Conservation (phyloP, 1,139 yeast genomes). For the Kodamaea sp. region DNA sequence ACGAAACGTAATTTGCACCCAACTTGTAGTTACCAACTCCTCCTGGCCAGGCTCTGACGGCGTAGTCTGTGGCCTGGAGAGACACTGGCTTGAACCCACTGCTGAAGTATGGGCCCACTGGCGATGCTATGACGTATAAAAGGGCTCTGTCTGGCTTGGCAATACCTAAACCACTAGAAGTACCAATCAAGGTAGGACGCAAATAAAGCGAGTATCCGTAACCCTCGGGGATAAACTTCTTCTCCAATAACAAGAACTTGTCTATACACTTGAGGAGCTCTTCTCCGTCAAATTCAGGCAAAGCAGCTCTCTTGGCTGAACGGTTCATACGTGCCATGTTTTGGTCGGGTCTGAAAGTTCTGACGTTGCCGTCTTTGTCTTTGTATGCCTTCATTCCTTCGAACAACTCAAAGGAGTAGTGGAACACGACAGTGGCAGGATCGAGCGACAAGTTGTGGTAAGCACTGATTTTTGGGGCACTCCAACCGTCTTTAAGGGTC, state of each 20-base stretch:
- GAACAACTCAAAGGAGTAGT: slow-evolving; percentile 91
- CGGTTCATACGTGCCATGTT: slow-evolving; percentile 91
- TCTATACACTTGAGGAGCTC: slow-evolving; percentile 74
- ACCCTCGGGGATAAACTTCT: slow-evolving; percentile 76
- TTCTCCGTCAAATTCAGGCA: slow-evolving; percentile 81
- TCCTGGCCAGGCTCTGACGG: slow-evolving; percentile 99
- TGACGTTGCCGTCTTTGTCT: slow-evolving; percentile 63
- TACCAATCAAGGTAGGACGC: slow-evolving; percentile 94
- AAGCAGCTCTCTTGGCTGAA: slow-evolving; percentile 82
- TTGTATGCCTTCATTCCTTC: slow-evolving; percentile 97
- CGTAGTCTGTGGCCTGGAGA: slow-evolving; percentile 91
- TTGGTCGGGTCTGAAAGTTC: slow-evolving; percentile 87
- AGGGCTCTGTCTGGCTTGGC: slow-evolving; percentile 77
- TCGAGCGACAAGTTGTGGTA: slow-evolving; percentile 75
- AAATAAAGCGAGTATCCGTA: slow-evolving; percentile 88
- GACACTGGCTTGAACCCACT: slow-evolving; percentile 94
- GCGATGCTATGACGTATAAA: slow-evolving; percentile 84
- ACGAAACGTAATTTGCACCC: slow-evolving; percentile 98
- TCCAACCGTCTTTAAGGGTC: slow-evolving; percentile 82
- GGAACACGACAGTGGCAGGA: slow-evolving; percentile 88
- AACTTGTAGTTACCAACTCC: slow-evolving; percentile 95
- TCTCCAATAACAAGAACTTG: slow-evolving; percentile 71
- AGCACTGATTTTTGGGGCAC: slow-evolving; percentile 78
- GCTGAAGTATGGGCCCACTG: slow-evolving; percentile 91
- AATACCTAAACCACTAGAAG: slow-evolving; percentile 84